Evolutionary conservation across 2,329 filamentous ascomycete genomes (phyloP).

Genomic region (Chaetothyriales sp.): DNA sequence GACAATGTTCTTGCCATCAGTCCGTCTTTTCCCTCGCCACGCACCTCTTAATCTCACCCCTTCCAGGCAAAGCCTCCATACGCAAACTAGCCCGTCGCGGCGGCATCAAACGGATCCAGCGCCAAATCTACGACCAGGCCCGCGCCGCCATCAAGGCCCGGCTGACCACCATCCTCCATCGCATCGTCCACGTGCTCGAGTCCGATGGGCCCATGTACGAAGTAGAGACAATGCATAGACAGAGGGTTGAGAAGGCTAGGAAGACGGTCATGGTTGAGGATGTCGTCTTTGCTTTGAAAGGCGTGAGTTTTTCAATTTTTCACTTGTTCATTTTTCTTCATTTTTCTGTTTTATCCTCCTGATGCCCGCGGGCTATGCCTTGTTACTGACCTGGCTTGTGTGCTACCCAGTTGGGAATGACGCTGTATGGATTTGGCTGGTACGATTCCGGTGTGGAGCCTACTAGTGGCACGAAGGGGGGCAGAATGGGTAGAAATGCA

Average conservation of each 20-base stretch:
- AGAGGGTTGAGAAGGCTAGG: not conserved
- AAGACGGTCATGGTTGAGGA: conserved; percentile 9
- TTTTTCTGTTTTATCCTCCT: too few species aligned
- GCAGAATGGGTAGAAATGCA: not conserved
- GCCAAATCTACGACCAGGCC: conserved; percentile 20
- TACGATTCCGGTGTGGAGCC: not conserved
- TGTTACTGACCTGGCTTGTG: not conserved
- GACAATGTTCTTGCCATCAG: conserved; percentile 20
- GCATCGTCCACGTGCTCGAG: not conserved
- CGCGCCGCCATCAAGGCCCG: conserved; percentile 16
- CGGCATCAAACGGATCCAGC: conserved; percentile 22
- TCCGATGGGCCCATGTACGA: not conserved
- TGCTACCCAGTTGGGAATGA: not conserved
- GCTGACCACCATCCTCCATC: conserved; percentile 3
- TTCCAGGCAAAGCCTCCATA: conserved; percentile 14
- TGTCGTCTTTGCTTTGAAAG: conserved; percentile 7
- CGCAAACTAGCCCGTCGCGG: conserved; percentile 24
- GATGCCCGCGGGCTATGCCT: not conserved
- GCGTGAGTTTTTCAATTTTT: not conserved
- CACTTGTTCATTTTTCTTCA: too few species aligned
- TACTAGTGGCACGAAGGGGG: not conserved
- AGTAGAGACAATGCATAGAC: not conserved
- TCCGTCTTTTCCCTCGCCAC: conserved; percentile 10
- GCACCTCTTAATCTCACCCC: not conserved
- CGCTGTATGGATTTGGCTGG: not conserved